These are phyloP conservation scores for Limnomonas spitsbergensis DNA, from an alignment of 139 green algal genomes.

Conservation along the genomic window DNA sequence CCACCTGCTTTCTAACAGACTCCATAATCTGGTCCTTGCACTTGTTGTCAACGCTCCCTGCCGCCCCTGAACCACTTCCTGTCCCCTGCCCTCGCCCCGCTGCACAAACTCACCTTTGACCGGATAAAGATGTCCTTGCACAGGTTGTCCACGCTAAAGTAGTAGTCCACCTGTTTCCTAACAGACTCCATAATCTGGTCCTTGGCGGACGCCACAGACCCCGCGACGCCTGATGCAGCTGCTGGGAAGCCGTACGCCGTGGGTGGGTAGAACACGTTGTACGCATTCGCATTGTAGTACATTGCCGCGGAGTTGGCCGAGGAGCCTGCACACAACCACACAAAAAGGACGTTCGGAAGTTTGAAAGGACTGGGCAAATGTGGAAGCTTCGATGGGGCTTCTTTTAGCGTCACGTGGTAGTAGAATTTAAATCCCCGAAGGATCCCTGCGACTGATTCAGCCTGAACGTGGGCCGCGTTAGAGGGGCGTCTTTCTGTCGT, in stretches of 20 bases:
- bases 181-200: constrained; percentile 59
- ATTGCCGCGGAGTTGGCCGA: background rate
- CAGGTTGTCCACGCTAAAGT: constrained; percentile 94
- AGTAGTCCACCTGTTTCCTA: constrained; percentile 91
- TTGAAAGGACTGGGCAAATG: no score
- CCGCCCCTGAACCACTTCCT: no score
- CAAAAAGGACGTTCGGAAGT: no score
- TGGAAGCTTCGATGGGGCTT: no score
- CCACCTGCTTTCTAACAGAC: constrained; percentile 80
- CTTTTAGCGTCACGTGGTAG: no score
- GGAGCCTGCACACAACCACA: no score
- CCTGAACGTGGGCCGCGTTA: no score
- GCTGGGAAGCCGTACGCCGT: constrained; percentile 21
- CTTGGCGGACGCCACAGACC: background rate
- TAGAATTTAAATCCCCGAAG: no score
- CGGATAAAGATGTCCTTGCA: constrained; percentile 91
- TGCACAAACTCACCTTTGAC: constrained; percentile 60
- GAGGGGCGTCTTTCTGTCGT: no score
- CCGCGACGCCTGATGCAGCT: constrained; percentile 4
- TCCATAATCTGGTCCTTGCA: constrained; percentile 45
- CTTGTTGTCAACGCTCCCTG: no score
- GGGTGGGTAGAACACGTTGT: constrained; percentile 74
- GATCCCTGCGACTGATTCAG: no score
- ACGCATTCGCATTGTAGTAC: constrained; percentile 25
- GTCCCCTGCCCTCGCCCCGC: no score